Percentiles rank a stretch among this genome's conserved stretches.
Evolutionary conservation across 345 rosid species (phyloP).

Genomic region (Lepidium aucheri): DNA sequence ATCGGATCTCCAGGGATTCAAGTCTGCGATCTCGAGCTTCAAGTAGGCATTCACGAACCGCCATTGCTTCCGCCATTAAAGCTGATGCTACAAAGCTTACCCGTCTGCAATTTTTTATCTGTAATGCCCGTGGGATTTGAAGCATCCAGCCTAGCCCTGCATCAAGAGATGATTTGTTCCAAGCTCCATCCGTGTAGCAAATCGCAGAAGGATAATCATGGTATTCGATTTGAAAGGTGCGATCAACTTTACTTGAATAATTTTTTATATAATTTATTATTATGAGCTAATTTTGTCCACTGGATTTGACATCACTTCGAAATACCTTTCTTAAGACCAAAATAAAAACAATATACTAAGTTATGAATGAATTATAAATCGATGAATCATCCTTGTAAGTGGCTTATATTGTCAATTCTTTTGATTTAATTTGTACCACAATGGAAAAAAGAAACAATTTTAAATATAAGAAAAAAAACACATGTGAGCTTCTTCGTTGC

Average conservation of each 20-base stretch:
- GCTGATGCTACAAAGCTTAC: too few relatives aligned
- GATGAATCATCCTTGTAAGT: slow-evolving; percentile 7
- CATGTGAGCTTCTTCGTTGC: slow-evolving; percentile 20
- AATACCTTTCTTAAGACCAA: background rate
- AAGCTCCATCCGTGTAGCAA: too few relatives aligned
- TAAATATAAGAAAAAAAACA: slow-evolving; percentile 3
- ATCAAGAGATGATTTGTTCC: too few relatives aligned
- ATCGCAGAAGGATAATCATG: too few relatives aligned
- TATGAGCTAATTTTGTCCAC: background rate
- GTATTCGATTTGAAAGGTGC: too few relatives aligned
- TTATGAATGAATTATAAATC: background rate
- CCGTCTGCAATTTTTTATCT: too few relatives aligned
- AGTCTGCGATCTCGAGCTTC: too few relatives aligned
- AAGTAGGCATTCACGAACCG: too few relatives aligned
- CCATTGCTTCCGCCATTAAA: too few relatives aligned
- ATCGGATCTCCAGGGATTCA: too few relatives aligned
- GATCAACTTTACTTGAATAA: background rate
- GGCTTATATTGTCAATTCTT: background rate
- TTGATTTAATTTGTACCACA: background rate
- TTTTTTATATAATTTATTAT: slow-evolving; percentile 1
- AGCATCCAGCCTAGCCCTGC: too few relatives aligned
- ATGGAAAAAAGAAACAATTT: background rate
- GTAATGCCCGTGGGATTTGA: too few relatives aligned
- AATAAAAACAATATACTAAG: background rate
- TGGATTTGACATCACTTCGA: slow-evolving; percentile 20